These are phyloP conservation scores for Plasmodiophora brassicae DNA, from an alignment of 208 protist genomes.

Conservation along the genomic window DNA sequence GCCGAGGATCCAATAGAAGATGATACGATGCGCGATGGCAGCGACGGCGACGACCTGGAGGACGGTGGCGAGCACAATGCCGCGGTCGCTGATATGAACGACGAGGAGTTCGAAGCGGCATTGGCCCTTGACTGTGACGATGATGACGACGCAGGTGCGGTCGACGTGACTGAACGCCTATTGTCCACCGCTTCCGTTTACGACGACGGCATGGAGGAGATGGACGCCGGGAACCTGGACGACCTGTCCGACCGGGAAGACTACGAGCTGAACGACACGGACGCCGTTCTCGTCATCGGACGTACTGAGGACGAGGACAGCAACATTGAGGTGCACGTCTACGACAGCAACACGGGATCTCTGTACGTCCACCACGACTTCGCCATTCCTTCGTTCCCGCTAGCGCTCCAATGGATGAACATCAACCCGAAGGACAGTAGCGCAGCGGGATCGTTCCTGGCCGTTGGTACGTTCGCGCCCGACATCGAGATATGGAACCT, in stretches of 20 bases:
- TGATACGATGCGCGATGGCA: not conserved
- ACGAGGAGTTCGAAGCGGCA: not conserved
- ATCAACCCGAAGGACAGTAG: slow-evolving; percentile 50
- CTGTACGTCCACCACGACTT: slow-evolving; percentile 93
- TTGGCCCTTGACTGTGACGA: slow-evolving; percentile 26
- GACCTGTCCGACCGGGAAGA: slow-evolving; percentile 80
- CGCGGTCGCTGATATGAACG: not conserved
- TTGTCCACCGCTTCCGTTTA: slow-evolving; percentile 11
- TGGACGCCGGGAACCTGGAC: slow-evolving; percentile 71
- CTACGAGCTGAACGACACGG: slow-evolving; percentile 70
- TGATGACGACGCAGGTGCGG: not conserved
- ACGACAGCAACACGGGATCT: slow-evolving; percentile 86
- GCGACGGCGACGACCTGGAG: not conserved
- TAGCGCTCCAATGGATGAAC: slow-evolving; percentile 85
- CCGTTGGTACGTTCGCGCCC: slow-evolving; percentile 91
- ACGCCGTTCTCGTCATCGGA: slow-evolving; percentile 60
- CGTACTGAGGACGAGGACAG: slow-evolving; percentile 61
- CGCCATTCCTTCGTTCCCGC: slow-evolving; percentile 80
- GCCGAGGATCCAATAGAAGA: not conserved
- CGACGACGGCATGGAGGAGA: slow-evolving; percentile 47
- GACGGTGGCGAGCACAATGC: not conserved
- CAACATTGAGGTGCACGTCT: slow-evolving; percentile 81
- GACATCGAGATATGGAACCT: slow-evolving; percentile 93
- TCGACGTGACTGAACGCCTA: not conserved
- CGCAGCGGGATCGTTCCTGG: slow-evolving; percentile 72